Evolutionary conservation across 768 basidiomycete genomes (phyloP), one percentile per base, ranked within the genome.

Genomic region (Lentinula detonsa): DNA sequence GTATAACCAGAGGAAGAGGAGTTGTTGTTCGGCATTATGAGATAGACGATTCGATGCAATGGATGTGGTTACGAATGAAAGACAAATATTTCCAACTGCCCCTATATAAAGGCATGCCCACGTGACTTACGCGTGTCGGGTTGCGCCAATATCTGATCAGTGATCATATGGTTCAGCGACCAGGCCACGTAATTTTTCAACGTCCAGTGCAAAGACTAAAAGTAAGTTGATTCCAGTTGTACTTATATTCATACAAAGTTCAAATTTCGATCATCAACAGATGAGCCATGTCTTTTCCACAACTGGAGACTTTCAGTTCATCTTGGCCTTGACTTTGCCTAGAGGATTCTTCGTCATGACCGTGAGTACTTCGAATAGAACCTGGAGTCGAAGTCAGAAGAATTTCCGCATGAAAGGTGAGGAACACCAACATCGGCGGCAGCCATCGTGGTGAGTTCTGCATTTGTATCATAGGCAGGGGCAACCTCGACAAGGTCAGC

Each of bases 401-500:
- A 46, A 34, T 33, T 42, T 37, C 33, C 4, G 21, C 15, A 37
- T 58, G 50, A 35, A 10, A 49, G 7, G 5, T 18, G 31, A 49
- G 16, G 15, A 9, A 35, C 13, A 48, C 57, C 49, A 33, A 66
- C 64, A 65, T 86, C 84, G 0, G 84, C 85, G 28, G 85, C 85
- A 1, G 84, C 83, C 77, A 86, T 82, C 10, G 83, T 82, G 3
- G 85, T 86, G 58, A 83, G 74, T 65, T 86, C 85, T 13, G 83
- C 85, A 61, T 84, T 85, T 8, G 78, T 80, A 62, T 91, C 90
- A 68, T 92, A 91, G 5, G 90, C 88, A 15, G 91, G 91, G 1
- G 89, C 86, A 23, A 93, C 91, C 69, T 93, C 91, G 50, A 93
- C 91, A 48, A 93, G 84, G 69, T 93, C 91, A 8, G 87, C 88